These are phyloP conservation scores for Podospora appendiculata DNA, from an alignment of 495 filamentous ascomycete species.

Conservation along the genomic window DNA sequence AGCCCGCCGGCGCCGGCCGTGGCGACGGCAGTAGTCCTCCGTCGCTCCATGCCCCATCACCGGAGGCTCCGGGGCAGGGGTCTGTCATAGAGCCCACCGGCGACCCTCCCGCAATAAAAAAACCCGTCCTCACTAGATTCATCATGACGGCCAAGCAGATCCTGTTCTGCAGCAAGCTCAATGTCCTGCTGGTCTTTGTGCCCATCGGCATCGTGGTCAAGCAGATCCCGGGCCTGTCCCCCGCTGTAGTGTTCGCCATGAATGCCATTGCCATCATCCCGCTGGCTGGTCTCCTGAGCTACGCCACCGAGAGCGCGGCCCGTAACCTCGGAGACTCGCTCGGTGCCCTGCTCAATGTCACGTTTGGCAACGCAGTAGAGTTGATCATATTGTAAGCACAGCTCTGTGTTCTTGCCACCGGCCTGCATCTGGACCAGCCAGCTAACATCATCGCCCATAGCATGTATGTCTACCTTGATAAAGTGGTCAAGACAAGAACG, in stretches of 20 bases:
- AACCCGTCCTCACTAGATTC: constrained; percentile 41
- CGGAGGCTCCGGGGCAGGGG: constrained; percentile 49
- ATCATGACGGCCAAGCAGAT: constrained; percentile 43
- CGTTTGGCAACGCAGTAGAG: constrained; percentile 81
- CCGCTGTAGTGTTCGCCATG: constrained; percentile 57
- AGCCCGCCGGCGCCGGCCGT: background rate
- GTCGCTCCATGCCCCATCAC: constrained; percentile 36
- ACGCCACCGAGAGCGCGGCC: constrained; percentile 78
- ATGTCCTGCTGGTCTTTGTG: constrained; percentile 71
- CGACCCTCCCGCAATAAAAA: constrained; percentile 20
- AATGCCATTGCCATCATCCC: constrained; percentile 84
- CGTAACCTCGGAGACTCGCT: constrained; percentile 70
- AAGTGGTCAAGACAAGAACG: constrained; percentile 23
- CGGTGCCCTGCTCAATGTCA: constrained; percentile 77
- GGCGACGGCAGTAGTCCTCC: constrained; percentile 11
- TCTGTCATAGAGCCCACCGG: constrained; percentile 38
- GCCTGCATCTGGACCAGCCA: constrained; percentile 50
- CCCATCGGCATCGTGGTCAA: constrained; percentile 66
- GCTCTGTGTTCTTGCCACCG: constrained; percentile 69
- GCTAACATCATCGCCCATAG: constrained; percentile 1
- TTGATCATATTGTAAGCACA: constrained; percentile 58
- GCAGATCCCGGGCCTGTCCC: constrained; percentile 28
- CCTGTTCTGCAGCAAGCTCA: constrained; percentile 64
- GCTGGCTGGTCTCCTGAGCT: constrained; percentile 66
- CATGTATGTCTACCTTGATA: constrained; percentile 19